Conservation (phyloP, 139 green algal genomes). For the Picochlorum costavermella region DNA sequence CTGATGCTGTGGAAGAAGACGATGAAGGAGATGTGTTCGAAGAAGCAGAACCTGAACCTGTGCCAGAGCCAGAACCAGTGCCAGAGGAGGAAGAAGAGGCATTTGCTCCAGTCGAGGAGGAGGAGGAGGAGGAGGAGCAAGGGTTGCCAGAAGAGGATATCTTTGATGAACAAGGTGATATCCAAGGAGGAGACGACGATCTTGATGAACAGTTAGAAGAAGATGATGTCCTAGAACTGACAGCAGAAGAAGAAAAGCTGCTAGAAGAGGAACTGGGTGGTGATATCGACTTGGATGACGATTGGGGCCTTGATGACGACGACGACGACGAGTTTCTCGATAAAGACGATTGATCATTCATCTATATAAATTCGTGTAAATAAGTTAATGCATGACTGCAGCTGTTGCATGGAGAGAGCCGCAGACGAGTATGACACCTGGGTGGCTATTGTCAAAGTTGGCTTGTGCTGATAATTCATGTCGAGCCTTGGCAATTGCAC, state of each 20-base stretch:
- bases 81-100: not conserved
- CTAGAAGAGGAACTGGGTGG: constrained; percentile 23
- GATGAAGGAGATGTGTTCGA: not conserved
- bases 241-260: constrained; percentile 30
- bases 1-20: not conserved
- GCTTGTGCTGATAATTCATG: constrained; percentile 38
- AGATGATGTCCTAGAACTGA: constrained; percentile 15
- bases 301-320: constrained; percentile 52
- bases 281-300: constrained; percentile 43
- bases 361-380: too few species aligned
- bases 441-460: not conserved
- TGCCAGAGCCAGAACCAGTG: not conserved
- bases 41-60: not conserved
- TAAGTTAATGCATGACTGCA: constrained; percentile 14
- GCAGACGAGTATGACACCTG: constrained; percentile 49
- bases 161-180: not conserved
- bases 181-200: not conserved
- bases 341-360: too few species aligned
- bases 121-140: not conserved
- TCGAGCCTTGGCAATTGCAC: constrained; percentile 45
- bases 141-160: not conserved
- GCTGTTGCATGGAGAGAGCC: constrained; percentile 68
- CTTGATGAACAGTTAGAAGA: not conserved
- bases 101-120: not conserved
- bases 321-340: constrained; percentile 2